A percentile compares a stretch with the other conserved stretches of the same genome.
phyloP scores from a whole-genome alignment of 208 protist genomes.

The Wallacemonas collosoma region DNA sequence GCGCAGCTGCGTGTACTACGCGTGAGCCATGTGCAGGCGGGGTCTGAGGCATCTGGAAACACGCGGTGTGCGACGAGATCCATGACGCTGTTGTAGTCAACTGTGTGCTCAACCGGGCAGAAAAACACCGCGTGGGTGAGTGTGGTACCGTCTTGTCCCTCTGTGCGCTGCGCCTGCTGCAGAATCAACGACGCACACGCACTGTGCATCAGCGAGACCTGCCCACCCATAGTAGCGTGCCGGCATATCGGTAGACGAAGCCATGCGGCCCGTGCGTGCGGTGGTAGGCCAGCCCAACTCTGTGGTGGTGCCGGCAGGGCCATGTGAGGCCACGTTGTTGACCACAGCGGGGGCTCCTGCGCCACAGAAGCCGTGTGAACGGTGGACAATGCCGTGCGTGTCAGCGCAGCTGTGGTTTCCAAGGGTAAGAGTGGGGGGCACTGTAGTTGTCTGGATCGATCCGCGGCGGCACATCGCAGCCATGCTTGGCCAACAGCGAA shows the following conservation, averaged over 20 bases:
- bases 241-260: conserved; percentile 8
- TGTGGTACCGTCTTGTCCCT: not conserved
- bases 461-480: not conserved
- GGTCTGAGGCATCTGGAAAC: conserved; percentile 20
- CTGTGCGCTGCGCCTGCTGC: not conserved
- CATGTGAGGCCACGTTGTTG: no score
- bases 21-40: not conserved
- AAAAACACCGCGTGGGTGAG: conserved; percentile 25
- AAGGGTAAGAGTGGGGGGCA: not conserved
- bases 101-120: conserved; percentile 58
- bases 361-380: no score
- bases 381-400: no score
- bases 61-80: conserved; percentile 38
- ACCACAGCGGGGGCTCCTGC: no score
- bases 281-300: conserved; percentile 11
- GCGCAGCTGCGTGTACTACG: no score
- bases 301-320: not conserved
- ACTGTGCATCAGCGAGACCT: conserved; percentile 21
- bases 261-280: conserved; percentile 18
- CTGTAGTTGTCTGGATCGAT: not conserved
- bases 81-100: conserved; percentile 51
- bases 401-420: no score
- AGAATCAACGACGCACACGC: conserved; percentile 22
- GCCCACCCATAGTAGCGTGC: not conserved
- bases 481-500: not conserved